Base-by-base conservation (phyloP, 208 protist species). In the Trypanosoma boissoni region DNA sequence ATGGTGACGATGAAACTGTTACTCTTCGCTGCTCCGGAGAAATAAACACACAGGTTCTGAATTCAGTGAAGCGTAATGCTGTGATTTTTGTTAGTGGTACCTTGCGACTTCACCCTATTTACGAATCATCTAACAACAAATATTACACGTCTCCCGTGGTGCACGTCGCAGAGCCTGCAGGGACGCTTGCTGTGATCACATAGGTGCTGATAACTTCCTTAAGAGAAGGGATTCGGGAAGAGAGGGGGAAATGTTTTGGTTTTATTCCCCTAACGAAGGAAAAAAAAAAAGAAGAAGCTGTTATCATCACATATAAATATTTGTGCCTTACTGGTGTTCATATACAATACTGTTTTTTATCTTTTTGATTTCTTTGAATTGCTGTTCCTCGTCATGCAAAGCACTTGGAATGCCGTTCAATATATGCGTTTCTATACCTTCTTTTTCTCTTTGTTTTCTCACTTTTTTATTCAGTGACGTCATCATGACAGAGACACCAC, bases 141-240 rank as follows among this genome's bases (percentile, higher is more conserved):
- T 76, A 64, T 39, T 91, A 77, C 45, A 62, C 70, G 31, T 76
- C 61, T 2, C 83, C 85, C 12, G 64, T 92, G 23, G 75, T 95
- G 44, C 46, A 84, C 51, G 85, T 91, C 10, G 60, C 72, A 2
- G 31, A 45, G 37, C 65, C 79, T 23, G 74, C 67, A 14, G 83
- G 83, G 4, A 61, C 76, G n/a, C 44, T 74, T 32, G 55, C 56
- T 29, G 61, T 74, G 14, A 67, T 74, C 52, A 55, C 60, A 58
- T 67, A 64, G 58, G 24, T 50, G 29, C 21, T 16, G 43, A 16
- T 45, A 46, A 1, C 32, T n/a, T n/a, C n/a, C n/a, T n/a, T n/a
- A n/a, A n/a, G n/a, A n/a, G n/a, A n/a, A n/a, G n/a, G n/a, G n/a
- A n/a, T n/a, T n/a, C n/a, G n/a, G n/a, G n/a, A n/a, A n/a, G n/a